A percentile compares a stretch with the other conserved stretches of the same genome.
Conservation (phyloP, 2,329 filamentous ascomycete genomes). For the Fusarium chaquense region DNA sequence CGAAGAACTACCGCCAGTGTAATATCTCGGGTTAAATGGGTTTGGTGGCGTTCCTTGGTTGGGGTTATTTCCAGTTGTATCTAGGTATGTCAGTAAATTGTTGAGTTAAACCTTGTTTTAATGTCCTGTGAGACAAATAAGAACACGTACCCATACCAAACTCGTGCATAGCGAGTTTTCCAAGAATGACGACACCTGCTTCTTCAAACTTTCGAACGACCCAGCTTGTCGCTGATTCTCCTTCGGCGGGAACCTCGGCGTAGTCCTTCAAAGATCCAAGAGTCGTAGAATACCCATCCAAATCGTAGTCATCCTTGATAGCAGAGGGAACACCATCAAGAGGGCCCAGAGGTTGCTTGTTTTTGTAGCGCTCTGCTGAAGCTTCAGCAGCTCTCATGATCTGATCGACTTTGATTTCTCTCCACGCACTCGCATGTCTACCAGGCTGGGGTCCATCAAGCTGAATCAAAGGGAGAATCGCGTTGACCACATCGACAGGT, state of each 20-base stretch:
- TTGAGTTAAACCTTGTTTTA: background rate
- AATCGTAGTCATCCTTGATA: slow-evolving; percentile 81
- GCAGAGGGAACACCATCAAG: slow-evolving; percentile 80
- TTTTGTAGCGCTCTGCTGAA: slow-evolving; percentile 61
- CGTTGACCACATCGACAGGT: slow-evolving; percentile 58
- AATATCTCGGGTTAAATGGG: slow-evolving; percentile 78
- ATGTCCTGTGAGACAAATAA: background rate
- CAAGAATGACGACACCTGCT: slow-evolving; percentile 77
- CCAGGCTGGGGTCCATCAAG: slow-evolving; percentile 54
- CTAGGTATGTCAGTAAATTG: slow-evolving; percentile 52
- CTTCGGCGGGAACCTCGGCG: slow-evolving; percentile 58
- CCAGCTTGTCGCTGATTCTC: slow-evolving; percentile 69
- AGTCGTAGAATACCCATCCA: slow-evolving; percentile 78
- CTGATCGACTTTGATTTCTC: slow-evolving; percentile 57
- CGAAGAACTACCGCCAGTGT: slow-evolving; percentile 81
- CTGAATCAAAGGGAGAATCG: slow-evolving; percentile 61
- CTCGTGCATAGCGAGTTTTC: slow-evolving; percentile 83
- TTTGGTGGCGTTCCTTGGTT: slow-evolving; percentile 80
- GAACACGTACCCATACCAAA: slow-evolving; percentile 70
- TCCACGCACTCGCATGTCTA: slow-evolving; percentile 59
- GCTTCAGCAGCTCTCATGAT: slow-evolving; percentile 59
- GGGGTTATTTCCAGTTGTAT: slow-evolving; percentile 82
- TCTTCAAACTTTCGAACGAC: slow-evolving; percentile 77
- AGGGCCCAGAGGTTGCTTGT: slow-evolving; percentile 69
- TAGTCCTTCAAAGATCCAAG: slow-evolving; percentile 73